Evolutionary conservation across 768 basidiomycete genomes (phyloP), one percentile per base, ranked within the genome.

Genomic region (Termitomyces sp.): DNA sequence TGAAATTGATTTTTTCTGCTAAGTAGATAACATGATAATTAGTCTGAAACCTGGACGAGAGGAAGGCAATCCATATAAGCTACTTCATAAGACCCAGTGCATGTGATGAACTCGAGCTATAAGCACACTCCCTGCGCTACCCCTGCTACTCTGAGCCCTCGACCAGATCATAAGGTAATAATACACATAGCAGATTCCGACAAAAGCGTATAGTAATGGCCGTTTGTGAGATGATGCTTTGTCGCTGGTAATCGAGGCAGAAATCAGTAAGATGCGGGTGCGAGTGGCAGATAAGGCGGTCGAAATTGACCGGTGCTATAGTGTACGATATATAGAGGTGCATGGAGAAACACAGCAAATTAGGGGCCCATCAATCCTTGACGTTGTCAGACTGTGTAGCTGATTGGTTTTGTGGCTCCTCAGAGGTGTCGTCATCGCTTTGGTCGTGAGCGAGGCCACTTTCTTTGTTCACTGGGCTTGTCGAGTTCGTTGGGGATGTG

Each of bases 401-500:
- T n/a, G 30, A 26, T 20, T 35, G 18, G 22, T 35, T 35, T 49
- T 60, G 57, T 57, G 53, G 54, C 48, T 70, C 69, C 36, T 72
- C 70, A 47, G 67, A 63, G 26, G 67, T 64, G n/a, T 67, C 69
- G 12, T 69, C 66, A 24, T 66, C 71, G 57, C 68, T 70, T 47
- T 73, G 71, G 60, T 75, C 69, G 53, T 80, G 76, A 42, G 76
- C 68, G 24, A 82, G 74, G 32, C 74, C 71, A 59, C 80, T 82
- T 66, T 92, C 89, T 69, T 86, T 87, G 67, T 76, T 79, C 55
- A 84, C 77, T 1, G 86, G 81, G 64, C 82, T 86, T 43, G 80
- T 79, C 8, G 82, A 79, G 62, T 84, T 87, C 26, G 86, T 89
- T n/a, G 89, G 89, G 18, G 88, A 91, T 58, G 87, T 77, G 28